Evolutionary conservation across 371 early-diverging fungal species (phyloP).

Genomic region (Mucor irregularis): DNA sequence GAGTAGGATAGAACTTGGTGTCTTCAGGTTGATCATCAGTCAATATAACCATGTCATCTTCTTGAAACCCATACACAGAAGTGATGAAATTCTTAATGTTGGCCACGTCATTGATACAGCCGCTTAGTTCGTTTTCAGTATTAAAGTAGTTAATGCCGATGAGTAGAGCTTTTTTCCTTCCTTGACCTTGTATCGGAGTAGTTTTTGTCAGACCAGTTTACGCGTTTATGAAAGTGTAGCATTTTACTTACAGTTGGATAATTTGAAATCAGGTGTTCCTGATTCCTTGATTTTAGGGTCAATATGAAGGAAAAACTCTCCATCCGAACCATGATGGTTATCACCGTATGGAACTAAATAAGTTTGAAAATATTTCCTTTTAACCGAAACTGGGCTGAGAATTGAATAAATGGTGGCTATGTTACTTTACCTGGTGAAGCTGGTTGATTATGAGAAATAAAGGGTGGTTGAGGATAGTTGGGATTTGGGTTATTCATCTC

Average conservation of each 20-base stretch:
- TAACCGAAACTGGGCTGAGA: slow-evolving; percentile 5
- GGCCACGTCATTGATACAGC: slow-evolving; percentile 92
- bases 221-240: neutral
- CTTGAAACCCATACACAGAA: slow-evolving; percentile 62
- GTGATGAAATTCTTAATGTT: slow-evolving; percentile 78
- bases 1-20: slow-evolving; percentile 71
- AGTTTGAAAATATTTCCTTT: neutral
- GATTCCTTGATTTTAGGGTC: slow-evolving; percentile 24
- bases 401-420: too few relatives aligned
- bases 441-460: slow-evolving; percentile 23
- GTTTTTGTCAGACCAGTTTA: too few relatives aligned
- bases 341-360: slow-evolving; percentile 26
- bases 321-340: neutral
- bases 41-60: slow-evolving; percentile 76
- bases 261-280: slow-evolving; percentile 40
- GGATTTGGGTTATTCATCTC: slow-evolving; percentile 17
- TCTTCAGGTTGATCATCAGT: slow-evolving; percentile 81
- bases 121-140: slow-evolving; percentile 64
- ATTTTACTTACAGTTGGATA: slow-evolving; percentile 60
- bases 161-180: slow-evolving; percentile 80
- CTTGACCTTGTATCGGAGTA: too few relatives aligned
- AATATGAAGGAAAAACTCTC: slow-evolving; percentile 29
- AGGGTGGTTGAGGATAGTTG: slow-evolving; percentile 30
- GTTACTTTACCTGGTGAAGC: slow-evolving; percentile 24
- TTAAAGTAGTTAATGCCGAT: slow-evolving; percentile 93